These are phyloP conservation scores for Fusarium praegraminearum DNA, from an alignment of 2,329 filamentous ascomycete species.

Conservation along the genomic window DNA sequence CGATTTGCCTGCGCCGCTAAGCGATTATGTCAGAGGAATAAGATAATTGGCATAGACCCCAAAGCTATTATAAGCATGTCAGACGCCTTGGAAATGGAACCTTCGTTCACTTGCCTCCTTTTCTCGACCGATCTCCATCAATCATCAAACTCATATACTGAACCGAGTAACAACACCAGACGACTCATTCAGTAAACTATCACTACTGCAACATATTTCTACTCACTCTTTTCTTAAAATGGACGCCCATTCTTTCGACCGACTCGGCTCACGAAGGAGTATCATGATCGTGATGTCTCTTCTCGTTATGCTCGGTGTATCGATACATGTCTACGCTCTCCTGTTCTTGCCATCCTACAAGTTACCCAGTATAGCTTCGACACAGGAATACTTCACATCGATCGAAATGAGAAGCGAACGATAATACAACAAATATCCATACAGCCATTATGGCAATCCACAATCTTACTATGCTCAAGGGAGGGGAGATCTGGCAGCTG, in stretches of 20 bases:
- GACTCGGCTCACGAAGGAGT: neutral
- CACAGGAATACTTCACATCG: neutral
- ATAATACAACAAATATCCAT: neutral
- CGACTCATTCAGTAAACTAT: neutral
- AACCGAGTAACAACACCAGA: no score
- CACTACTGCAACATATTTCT: no score
- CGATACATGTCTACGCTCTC: conserved; percentile 3
- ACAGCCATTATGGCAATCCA: neutral
- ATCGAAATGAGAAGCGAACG: neutral
- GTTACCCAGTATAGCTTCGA: neutral
- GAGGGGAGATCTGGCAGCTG: neutral
- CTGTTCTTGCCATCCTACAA: neutral
- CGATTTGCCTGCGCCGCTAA: neutral
- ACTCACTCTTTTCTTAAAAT: neutral
- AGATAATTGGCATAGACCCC: neutral
- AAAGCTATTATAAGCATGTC: neutral
- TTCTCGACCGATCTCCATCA: neutral
- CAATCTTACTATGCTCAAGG: neutral
- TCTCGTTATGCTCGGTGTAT: conserved; percentile 5
- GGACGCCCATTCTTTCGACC: neutral
- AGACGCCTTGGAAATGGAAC: neutral
- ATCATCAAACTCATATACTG: neutral
- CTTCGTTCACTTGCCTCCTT: no score
- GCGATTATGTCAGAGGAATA: neutral
- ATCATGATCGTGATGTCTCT: neutral